Percentiles rank a stretch among this genome's conserved stretches.
These are phyloP conservation scores for Penicillium olsonii DNA, from an alignment of 2,329 filamentous ascomycete species.

Conservation along the genomic window DNA sequence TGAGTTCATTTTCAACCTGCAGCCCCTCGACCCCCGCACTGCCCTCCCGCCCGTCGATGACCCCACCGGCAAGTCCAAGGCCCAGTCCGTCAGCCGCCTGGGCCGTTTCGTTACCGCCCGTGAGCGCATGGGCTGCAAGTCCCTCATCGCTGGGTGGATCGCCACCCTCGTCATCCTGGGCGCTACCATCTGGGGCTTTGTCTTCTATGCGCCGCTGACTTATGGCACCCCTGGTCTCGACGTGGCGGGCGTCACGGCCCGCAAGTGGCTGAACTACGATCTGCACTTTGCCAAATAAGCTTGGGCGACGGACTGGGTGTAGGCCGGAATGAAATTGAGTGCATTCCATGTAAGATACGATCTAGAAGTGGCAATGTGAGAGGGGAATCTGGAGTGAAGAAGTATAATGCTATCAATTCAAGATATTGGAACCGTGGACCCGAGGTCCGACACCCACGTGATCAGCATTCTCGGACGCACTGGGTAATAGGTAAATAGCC, in stretches of 20 bases:
- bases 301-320: background rate
- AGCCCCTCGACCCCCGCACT: conserved; percentile 55
- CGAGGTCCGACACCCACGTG: no score
- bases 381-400: no score
- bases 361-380: no score
- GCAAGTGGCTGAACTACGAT: conserved; percentile 97
- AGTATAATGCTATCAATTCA: no score
- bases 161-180: conserved; percentile 70
- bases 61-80: conserved; percentile 44
- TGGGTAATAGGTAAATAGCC: background rate
- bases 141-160: conserved; percentile 75
- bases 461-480: no score
- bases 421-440: no score
- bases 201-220: conserved; percentile 91
- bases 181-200: conserved; percentile 74
- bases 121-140: conserved; percentile 78
- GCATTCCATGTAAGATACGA: no score
- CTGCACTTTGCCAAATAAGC: conserved; percentile 95
- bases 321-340: conserved; percentile 6
- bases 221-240: conserved; percentile 90
- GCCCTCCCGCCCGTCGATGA: conserved; percentile 53
- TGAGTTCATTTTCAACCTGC: conserved; percentile 94
- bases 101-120: conserved; percentile 71
- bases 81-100: conserved; percentile 35
- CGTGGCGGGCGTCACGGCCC: conserved; percentile 73